Conservation (phyloP, 345 rosid species). For the Lepidium aucheri region DNA sequence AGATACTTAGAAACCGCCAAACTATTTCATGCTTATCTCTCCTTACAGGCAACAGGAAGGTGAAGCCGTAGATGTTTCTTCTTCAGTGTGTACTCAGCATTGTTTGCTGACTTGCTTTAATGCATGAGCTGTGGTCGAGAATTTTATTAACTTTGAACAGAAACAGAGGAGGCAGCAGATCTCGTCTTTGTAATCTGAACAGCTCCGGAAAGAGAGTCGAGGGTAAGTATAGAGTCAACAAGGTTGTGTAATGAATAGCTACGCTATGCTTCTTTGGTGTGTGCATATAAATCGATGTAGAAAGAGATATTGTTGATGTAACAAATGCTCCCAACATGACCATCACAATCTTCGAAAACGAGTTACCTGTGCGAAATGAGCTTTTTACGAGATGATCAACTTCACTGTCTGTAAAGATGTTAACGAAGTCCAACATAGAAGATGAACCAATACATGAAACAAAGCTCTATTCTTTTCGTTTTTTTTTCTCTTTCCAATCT, state of each 20-base stretch:
- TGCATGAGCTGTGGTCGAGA: not conserved
- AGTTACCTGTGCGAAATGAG: constrained; percentile 49
- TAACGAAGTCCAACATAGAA: not conserved
- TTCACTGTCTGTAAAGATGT: not conserved
- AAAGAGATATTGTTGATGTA: not conserved
- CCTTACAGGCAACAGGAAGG: not conserved
- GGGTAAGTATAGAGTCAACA: not conserved
- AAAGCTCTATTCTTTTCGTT: not conserved
- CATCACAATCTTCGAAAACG: constrained; percentile 26
- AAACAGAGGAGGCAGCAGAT: constrained; percentile 2
- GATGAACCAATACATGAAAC: not conserved
- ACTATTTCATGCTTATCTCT: not conserved
- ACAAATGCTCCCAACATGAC: not conserved
- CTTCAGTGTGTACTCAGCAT: not conserved
- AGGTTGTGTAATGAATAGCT: not conserved
- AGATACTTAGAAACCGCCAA: not conserved
- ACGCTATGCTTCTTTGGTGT: not conserved
- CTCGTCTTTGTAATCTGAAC: not conserved
- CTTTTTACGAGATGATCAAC: constrained; percentile 31
- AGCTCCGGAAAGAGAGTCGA: not conserved
- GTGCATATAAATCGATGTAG: not conserved
- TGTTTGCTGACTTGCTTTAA: not conserved
- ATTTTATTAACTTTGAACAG: not conserved
- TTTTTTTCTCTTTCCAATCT: not conserved
- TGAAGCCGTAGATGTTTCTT: not conserved